Conservation (phyloP, 805 yeast species). For the Saccharomycopsis oosterbeekiorum region DNA sequence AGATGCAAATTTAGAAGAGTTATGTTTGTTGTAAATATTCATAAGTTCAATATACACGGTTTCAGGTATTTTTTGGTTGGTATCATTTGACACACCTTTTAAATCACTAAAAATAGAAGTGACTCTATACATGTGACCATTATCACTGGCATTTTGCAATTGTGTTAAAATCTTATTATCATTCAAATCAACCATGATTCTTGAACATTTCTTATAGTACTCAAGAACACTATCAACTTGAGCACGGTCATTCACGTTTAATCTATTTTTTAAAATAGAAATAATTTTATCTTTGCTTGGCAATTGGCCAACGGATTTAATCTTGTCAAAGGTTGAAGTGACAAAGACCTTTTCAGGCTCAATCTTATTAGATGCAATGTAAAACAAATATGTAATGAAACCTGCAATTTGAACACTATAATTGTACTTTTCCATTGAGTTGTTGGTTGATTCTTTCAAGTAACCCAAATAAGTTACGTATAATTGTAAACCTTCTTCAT, state of each 20-base stretch:
- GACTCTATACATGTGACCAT: conserved; percentile 19
- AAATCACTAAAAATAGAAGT: conserved; percentile 17
- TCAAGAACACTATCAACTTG: neutral
- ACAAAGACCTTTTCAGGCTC: neutral
- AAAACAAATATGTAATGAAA: conserved; percentile 10
- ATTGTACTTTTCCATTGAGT: neutral
- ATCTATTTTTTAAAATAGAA: neutral
- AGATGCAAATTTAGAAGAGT: conserved; percentile 30
- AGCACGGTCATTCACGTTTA: neutral
- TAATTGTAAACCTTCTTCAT: conserved; percentile 6
- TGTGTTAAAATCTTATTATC: neutral
- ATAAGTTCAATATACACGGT: conserved; percentile 35
- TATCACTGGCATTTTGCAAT: conserved; percentile 2
- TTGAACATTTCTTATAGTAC: neutral
- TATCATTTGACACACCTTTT: conserved; percentile 22
- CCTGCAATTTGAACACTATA: conserved; percentile 2
- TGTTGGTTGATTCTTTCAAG: neutral
- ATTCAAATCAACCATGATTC: neutral
- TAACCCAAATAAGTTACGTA: conserved; percentile 7
- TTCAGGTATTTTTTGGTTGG: conserved; percentile 30
- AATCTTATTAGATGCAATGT: conserved; percentile 1
- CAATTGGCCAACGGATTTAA: neutral
- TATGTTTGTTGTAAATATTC: conserved; percentile 34
- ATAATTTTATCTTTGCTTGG: neutral
- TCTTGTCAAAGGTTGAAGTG: neutral